A percentile compares a stretch with the other conserved stretches of the same genome.
Evolutionary conservation across 2,329 filamentous ascomycete species (phyloP).

Genomic region (Nemania sp.): DNA sequence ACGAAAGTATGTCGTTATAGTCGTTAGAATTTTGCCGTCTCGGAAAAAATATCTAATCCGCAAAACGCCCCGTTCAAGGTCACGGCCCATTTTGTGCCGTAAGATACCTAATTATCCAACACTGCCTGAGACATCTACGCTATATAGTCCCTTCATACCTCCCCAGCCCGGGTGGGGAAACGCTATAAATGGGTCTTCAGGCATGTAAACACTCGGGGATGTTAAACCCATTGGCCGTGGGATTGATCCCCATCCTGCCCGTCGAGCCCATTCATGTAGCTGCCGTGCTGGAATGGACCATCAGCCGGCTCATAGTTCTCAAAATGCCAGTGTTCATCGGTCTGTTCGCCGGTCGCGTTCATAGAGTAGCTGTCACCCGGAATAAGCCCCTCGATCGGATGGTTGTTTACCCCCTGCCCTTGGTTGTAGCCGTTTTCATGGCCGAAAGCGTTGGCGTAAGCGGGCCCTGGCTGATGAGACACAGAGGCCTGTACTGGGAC

Average conservation of each 20-base stretch:
- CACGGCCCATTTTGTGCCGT: no score
- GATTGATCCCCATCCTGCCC: background rate
- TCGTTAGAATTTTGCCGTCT: no score
- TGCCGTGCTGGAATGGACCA: background rate
- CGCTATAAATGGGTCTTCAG: no score
- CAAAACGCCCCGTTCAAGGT: no score
- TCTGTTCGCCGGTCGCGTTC: background rate
- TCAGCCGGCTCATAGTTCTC: background rate
- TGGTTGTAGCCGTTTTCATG: background rate
- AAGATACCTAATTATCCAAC: no score
- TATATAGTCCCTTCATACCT: background rate
- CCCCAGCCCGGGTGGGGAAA: no score
- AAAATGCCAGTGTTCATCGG: background rate
- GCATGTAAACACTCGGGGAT: background rate
- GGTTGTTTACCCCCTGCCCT: background rate
- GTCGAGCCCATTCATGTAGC: background rate
- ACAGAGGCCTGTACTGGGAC: no score
- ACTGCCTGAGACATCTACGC: no score
- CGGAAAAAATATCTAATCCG: no score
- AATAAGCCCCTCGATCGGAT: background rate
- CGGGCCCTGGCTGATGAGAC: no score
- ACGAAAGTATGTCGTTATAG: no score
- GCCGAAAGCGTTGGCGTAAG: background rate
- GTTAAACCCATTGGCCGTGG: background rate
- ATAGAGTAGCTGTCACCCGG: background rate